Evolutionary conservation across 345 rosid genomes (phyloP).

Genomic region (Arabidopsis suecica): DNA sequence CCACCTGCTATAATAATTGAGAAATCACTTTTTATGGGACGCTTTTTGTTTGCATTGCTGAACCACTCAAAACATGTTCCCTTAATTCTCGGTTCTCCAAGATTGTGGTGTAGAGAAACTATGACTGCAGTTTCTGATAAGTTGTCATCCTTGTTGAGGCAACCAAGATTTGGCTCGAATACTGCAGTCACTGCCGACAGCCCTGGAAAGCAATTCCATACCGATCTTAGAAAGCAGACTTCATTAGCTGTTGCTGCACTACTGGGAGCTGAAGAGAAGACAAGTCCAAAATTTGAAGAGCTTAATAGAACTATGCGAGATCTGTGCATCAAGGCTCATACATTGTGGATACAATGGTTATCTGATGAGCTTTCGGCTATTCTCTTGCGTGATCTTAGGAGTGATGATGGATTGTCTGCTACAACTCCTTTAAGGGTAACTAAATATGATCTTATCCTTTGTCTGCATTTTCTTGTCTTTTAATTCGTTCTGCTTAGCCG

Average conservation of each 20-base stretch:
- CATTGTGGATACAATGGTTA: constrained; percentile 92
- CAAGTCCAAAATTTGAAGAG: constrained; percentile 77
- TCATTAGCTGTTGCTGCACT: constrained; percentile 82
- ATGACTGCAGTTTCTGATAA: constrained; percentile 66
- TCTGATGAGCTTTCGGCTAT: constrained; percentile 79
- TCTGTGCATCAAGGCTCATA: constrained; percentile 85
- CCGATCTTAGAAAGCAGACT: constrained; percentile 68
- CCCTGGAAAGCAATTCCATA: constrained; percentile 56
- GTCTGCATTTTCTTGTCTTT: constrained; percentile 26
- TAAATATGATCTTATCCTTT: constrained; percentile 14
- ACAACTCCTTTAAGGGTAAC: constrained; percentile 80
- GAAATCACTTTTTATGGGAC: constrained; percentile 91
- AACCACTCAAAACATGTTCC: constrained; percentile 86
- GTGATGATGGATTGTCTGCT: constrained; percentile 84
- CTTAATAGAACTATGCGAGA: constrained; percentile 62
- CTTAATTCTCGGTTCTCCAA: constrained; percentile 86
- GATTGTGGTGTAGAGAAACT: constrained; percentile 84
- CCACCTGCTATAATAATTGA: constrained; percentile 72
- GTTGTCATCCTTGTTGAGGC: constrained; percentile 67
- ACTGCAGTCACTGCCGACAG: constrained; percentile 56
- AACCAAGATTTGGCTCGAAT: constrained; percentile 56
- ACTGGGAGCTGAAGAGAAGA: constrained; percentile 80
- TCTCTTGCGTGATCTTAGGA: constrained; percentile 67
- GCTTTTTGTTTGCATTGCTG: constrained; percentile 83
- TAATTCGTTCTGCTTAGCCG: constrained; percentile 2